A percentile compares a stretch with the other conserved stretches of the same genome.
Evolutionary conservation across 768 basidiomycete genomes (phyloP).

Genomic region (Leccinellum rugosiceps): DNA sequence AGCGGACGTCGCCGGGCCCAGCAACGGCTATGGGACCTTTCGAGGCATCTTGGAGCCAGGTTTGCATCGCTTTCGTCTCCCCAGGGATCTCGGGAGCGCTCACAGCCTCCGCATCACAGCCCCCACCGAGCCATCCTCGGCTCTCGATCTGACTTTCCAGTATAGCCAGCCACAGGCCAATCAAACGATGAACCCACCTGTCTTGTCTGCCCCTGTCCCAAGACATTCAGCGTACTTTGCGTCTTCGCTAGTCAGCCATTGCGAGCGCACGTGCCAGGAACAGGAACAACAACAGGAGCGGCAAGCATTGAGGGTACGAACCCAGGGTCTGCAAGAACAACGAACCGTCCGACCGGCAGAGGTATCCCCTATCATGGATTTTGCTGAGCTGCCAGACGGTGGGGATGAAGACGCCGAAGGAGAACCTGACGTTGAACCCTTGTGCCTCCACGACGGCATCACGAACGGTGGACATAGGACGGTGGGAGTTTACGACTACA

Average conservation of each 20-base stretch:
- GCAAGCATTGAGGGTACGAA: slow-evolving; percentile 29
- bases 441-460: slow-evolving; percentile 21
- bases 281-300: slow-evolving; percentile 35
- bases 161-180: slow-evolving; percentile 19
- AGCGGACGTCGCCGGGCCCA: slow-evolving; percentile 23
- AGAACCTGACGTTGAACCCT: slow-evolving; percentile 29
- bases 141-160: slow-evolving; percentile 26
- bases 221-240: slow-evolving; percentile 33
- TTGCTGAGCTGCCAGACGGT: slow-evolving; percentile 26
- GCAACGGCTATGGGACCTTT: slow-evolving; percentile 19
- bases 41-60: slow-evolving; percentile 27
- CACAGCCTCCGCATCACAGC: slow-evolving; percentile 12
- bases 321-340: slow-evolving; percentile 32
- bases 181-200: slow-evolving; percentile 21
- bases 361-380: slow-evolving; percentile 31
- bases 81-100: background rate
- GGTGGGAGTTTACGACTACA: slow-evolving; percentile 25
- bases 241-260: slow-evolving; percentile 28
- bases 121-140: slow-evolving; percentile 16
- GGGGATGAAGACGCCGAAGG: slow-evolving; percentile 38
- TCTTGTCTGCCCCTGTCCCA: slow-evolving; percentile 32
- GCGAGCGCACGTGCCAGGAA: slow-evolving; percentile 38
- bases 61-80: slow-evolving; percentile 16
- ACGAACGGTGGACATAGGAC: slow-evolving; percentile 27
- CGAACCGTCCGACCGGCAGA: slow-evolving; percentile 33